Evolutionary conservation across 2,329 filamentous ascomycete genomes (phyloP), one percentile per base, ranked within the genome.

Genomic region (Calycina marina): DNA sequence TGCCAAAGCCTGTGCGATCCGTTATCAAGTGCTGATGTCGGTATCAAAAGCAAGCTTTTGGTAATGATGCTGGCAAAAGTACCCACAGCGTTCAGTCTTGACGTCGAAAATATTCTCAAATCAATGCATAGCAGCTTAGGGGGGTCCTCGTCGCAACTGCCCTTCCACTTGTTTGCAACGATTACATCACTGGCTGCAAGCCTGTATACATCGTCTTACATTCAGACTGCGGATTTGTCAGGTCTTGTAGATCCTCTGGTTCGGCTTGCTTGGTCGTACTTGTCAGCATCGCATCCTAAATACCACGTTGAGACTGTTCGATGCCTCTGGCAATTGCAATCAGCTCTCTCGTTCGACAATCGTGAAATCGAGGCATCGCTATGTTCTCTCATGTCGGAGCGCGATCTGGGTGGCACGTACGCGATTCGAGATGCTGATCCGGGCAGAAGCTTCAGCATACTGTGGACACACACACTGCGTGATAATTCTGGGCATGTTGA

Each of bases 291-390:
- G 9, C 76, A 77, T 40, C 85, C 86, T 0, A 93, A 93, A 50
- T 92, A 88, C 44, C 90, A 96, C 49, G 86, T 98, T 18, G 92
- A 98, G 58, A 77, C 85, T 12, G 82, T 92, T 6, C 74, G 81
- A 36, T 78, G 75, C 44, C 60, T 98, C 24, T 93, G 90, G 82
- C 74, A 84, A 42, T 60, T 98, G 31, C 85, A 96, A 45, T 70
- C 67, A 14, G 68, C 74, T 1, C 67, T 93, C 9, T 70, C 77
- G 2, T 59, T 66, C 24, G 59, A 67, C 2, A 75, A 76, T 44
- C 74, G 79, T 31, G 72, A 85, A 28, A 76, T 93, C 4, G 86
- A 93, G 54, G 83, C 82, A 14, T 72, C 81, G 0, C 71, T 93
- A 25, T 69, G 74, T 14, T 65, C 69, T 15, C 57, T 86, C 2